These are phyloP conservation scores for Cochliopodium minus DNA, from an alignment of 208 protist genomes.

Conservation along the genomic window DNA sequence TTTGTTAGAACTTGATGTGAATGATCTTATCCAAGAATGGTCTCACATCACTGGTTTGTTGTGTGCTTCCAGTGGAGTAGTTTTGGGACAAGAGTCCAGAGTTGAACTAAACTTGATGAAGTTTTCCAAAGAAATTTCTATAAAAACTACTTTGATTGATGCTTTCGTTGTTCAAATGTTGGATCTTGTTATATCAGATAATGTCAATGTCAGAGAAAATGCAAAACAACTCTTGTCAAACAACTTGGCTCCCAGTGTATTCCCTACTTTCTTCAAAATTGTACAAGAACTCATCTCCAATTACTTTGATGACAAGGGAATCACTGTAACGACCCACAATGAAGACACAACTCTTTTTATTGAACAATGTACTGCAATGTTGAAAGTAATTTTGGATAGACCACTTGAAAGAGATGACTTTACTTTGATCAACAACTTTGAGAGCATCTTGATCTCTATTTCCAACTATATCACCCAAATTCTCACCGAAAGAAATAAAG, in stretches of 20 bases:
- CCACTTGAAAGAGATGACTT: neutral
- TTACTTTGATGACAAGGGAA: neutral
- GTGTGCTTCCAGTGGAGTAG: too few relatives aligned
- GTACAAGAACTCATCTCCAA: neutral
- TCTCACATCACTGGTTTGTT: too few relatives aligned
- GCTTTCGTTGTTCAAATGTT: neutral
- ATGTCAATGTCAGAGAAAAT: neutral
- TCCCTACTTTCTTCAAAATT: neutral
- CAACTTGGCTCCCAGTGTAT: neutral
- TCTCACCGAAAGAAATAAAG: too few relatives aligned
- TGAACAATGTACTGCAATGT: neutral
- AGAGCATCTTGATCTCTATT: too few relatives aligned
- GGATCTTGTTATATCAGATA: neutral
- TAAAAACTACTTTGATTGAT: too few relatives aligned
- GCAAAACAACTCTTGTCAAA: neutral
- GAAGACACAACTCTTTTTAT: neutral
- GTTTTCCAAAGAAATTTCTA: too few relatives aligned
- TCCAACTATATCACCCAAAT: too few relatives aligned
- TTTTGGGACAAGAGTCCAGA: too few relatives aligned
- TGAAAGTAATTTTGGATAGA: neutral
- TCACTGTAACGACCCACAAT: neutral
- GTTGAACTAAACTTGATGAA: too few relatives aligned
- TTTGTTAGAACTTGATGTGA: too few relatives aligned
- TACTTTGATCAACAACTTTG: too few relatives aligned
- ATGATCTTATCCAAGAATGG: too few relatives aligned